Percentiles rank a stretch among this genome's conserved stretches.
Conservation (phyloP, 2,329 filamentous ascomycete species). For the Fusarium hostae region DNA sequence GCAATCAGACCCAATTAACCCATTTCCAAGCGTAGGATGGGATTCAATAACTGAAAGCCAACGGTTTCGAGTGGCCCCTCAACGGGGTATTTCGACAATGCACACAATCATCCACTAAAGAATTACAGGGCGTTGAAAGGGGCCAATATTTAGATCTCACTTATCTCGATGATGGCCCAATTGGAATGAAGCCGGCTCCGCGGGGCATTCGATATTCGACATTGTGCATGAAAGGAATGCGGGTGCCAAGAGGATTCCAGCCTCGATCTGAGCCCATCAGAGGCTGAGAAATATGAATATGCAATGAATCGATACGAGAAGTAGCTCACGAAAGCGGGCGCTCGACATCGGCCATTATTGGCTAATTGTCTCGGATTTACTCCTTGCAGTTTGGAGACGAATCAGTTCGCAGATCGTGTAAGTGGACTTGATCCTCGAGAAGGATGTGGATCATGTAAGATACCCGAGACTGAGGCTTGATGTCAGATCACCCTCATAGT, state of each 20-base stretch:
- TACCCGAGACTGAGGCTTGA: background rate
- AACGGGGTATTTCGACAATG: slow-evolving; percentile 1
- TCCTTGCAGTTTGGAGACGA: slow-evolving; percentile 5
- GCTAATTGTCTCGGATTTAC: slow-evolving; percentile 10
- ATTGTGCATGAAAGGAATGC: slow-evolving; percentile 34
- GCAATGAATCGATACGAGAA: background rate
- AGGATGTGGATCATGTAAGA: slow-evolving; percentile 5
- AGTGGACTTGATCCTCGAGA: slow-evolving; percentile 7
- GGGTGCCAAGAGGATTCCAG: slow-evolving; percentile 23
- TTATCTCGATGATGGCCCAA: slow-evolving; percentile 29
- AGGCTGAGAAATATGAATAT: slow-evolving; percentile 4
- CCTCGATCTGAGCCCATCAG: slow-evolving; percentile 20
- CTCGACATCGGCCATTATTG: slow-evolving; percentile 1
- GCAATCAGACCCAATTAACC: slow-evolving; percentile 1
- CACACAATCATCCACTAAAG: slow-evolving; percentile 1
- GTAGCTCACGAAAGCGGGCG: slow-evolving; percentile 7
- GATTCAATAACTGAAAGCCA: background rate
- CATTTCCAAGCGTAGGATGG: background rate
- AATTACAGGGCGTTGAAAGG: slow-evolving; percentile 4
- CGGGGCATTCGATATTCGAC: slow-evolving; percentile 34
- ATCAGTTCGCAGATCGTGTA: slow-evolving; percentile 10
- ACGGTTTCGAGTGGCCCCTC: background rate
- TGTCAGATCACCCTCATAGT: background rate
- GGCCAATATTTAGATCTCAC: slow-evolving; percentile 21
- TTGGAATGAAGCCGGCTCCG: slow-evolving; percentile 35